Base-by-base conservation (phyloP, 2,329 filamentous ascomycete genomes). In the Alternaria sp. region DNA sequence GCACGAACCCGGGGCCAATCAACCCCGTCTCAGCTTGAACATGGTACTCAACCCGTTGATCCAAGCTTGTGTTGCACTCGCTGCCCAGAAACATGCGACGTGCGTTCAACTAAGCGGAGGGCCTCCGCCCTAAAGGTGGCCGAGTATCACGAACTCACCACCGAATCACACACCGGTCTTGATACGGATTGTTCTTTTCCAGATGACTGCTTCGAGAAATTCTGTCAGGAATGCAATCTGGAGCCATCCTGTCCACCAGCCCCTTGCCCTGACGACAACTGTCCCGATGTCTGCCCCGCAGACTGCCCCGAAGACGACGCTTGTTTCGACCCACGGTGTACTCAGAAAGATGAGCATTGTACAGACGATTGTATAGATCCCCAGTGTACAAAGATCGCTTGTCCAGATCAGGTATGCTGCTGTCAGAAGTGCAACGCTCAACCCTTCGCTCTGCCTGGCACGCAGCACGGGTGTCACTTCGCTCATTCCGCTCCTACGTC, bases 281-380 rank as follows among this genome's bases (percentile, higher is more conserved):
- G 76, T 52, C 62, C 67, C 4, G 56, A 67, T 40, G 64, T 71
- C 16, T 78, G 76, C 54, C 63, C 67, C 4, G 56, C 67, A 14
- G 68, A 74, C 18, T 78, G 76, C 54, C 63, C 67, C 3, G 56
- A 67, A 16, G 68, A 74, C 18, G 74, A 77, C 50, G 67, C 69
- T 27, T 80, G 78, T 64, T 78, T 69, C 56, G 77, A 80, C 58
- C 78, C 78, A 28, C 69, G 76, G 54, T 80, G 73, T 55, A 65
- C 68, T 11, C 68, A 73, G 51, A 67, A 62, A 43, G 63, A 72
- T 18, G 58, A 59, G n/a, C 62, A 71, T 25, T 79, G 75, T 53
- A 49, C 66, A 38, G 74, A 78, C 41, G 60, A 70, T 20, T 79
- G 77, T 64, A 67, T 71, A 38, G 75, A 79, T 38, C 73, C 73